Base-by-base conservation (phyloP, 331 rosid genomes). In the Malus hybrid region DNA sequence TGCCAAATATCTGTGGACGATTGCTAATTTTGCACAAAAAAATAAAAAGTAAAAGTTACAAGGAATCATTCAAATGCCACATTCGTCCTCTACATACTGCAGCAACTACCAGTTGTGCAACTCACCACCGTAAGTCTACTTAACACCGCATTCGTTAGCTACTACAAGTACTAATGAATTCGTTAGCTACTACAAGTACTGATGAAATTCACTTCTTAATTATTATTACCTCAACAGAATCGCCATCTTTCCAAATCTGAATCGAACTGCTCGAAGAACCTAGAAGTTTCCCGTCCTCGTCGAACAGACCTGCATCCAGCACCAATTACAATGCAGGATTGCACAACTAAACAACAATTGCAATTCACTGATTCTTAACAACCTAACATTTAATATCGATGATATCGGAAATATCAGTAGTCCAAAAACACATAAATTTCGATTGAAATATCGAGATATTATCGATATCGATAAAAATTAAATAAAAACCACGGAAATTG, bases 1-100 rank as follows among this genome's bases (percentile, higher is more conserved):
- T 80, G 99, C 99, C 99, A 94, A 73, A 94, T 94, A 86, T 92
- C 99, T 22, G 99, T 92, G 61, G 99, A 94, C 69, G 97, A 94
- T 94, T 94, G 99, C 99, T 94, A 94, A 76, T 77, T 85, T 67
- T 72, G 69, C 7, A 87, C 15, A 5, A 76, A 87, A 10, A 24
- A 14, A 39, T 5, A 61, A 61, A 61, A 60, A 14, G 2, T 4
- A 29, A 72, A 77, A 42, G 70, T 68, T 36, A 70, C 63, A 63
- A 83, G 76, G 42, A 22, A 78, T 80, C 69, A 71, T 83, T 76
- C 27, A 80, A 54, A 66, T 42, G 29, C 55, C 24, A 70, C 48
- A 33, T 46, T 28, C 31, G 44, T 39, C 44, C 44, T 39, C 44
- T 39, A 39, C 44, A 39, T 39, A 39, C 12, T 39, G 44, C 44